Percentiles rank a stretch among this genome's conserved stretches.
Conservation (phyloP, 805 yeast genomes). For the Saccharomyces kudriavzevii region DNA sequence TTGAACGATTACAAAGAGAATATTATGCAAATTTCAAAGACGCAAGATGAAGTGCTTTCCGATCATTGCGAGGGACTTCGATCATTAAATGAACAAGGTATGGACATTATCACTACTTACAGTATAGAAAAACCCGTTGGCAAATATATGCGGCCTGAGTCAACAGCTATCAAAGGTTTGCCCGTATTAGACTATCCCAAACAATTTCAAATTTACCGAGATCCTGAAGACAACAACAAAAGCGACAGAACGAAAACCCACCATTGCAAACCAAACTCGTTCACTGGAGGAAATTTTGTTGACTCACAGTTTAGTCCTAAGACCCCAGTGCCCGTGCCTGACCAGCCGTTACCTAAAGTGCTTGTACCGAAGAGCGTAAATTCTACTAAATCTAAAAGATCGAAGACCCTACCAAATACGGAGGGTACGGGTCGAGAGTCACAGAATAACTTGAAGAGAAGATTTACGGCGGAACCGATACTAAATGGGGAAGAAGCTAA, state of each 20-base stretch:
- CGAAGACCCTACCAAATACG: conserved; percentile 7
- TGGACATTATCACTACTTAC: not conserved
- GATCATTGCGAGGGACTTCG: not conserved
- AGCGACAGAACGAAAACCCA: not conserved
- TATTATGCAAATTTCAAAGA: conserved; percentile 8
- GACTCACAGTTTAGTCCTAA: conserved; percentile 10
- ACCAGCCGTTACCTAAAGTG: conserved; percentile 22
- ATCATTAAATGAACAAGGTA: not conserved
- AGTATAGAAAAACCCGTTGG: not conserved
- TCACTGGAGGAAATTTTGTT: not conserved
- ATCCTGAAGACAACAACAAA: conserved; percentile 2
- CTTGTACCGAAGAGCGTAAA: conserved; percentile 22
- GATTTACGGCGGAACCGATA: conserved; percentile 13
- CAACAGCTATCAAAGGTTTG: conserved; percentile 1
- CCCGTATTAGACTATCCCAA: conserved; percentile 13
- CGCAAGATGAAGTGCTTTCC: conserved; percentile 10
- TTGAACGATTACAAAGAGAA: conserved; percentile 6
- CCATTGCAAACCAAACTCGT: conserved; percentile 4
- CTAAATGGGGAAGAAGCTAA: not conserved
- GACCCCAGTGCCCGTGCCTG: conserved; percentile 26
- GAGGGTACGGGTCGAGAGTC: not conserved
- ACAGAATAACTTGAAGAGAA: conserved; percentile 17
- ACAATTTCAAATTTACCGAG: conserved; percentile 8
- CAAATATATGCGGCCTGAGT: not conserved
- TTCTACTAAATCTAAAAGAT: conserved; percentile 12